Conservation (phyloP, 306 rosid species). For the Trichosanthes truncata region DNA sequence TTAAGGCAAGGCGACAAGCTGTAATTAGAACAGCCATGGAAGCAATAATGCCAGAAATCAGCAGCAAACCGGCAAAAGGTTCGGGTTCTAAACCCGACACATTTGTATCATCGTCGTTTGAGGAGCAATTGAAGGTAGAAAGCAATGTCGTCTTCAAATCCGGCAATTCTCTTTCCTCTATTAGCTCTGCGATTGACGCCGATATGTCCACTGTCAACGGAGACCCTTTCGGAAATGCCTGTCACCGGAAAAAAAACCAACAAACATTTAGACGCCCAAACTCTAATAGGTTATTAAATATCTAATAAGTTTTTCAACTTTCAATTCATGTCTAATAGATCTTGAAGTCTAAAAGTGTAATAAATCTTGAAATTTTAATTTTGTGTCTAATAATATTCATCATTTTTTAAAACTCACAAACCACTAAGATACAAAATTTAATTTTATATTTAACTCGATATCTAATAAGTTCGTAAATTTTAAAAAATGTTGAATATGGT, state of each 20-base stretch:
- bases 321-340: no score
- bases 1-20: not conserved
- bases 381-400: no score
- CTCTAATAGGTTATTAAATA: no score
- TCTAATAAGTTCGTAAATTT: no score
- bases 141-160: conserved; percentile 24
- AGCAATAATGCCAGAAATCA: conserved; percentile 19
- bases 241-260: not conserved
- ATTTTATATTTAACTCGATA: no score
- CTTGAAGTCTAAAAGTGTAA: no score
- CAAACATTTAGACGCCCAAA: no score
- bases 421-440: no score
- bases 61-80: conserved; percentile 35
- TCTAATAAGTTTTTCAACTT: no score
- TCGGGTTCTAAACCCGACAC: conserved; percentile 22
- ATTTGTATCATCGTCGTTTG: not conserved
- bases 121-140: conserved; percentile 25
- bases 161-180: conserved; percentile 20
- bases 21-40: conserved; percentile 6
- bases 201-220: conserved; percentile 24
- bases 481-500: no score
- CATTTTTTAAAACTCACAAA: no score
- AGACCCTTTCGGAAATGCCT: conserved; percentile 40
- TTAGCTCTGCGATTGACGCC: conserved; percentile 16
- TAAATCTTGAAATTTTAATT: no score